Base-by-base conservation (phyloP, 1,284 basidiomycete species). In the Peniophora sp. region DNA sequence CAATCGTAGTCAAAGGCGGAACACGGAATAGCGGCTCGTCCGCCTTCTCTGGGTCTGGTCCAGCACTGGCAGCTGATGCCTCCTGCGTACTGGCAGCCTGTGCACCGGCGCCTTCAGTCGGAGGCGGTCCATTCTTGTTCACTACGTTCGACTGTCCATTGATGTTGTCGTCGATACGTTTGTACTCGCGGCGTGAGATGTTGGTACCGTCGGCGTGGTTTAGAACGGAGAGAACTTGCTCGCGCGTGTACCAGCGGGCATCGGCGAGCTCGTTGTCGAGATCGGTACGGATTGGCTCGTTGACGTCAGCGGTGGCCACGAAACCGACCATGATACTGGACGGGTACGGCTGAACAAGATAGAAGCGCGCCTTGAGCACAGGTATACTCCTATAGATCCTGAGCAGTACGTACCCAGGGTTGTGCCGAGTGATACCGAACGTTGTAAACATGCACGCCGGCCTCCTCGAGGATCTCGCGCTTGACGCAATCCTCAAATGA, bases 211-310 rank as follows among this genome's bases (percentile, higher is more conserved):
- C 66, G 3, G 69, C 65, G 57, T 83, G 75, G 20, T 71, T 65
- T 35, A 97, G 70, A 8, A 91, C 81, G 0, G 70, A 68, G 3
- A 83, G 67, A 22, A 93, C 74, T 59, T 93, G 83, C 25, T 78
- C 77, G 10, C 89, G 81, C 8, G 86, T 85, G 68, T 85, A 97
- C 85, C 90, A 99, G 51, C 79, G 78, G 0, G 92, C 94, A 61
- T 97, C 93, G 92, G 47, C 85, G n/a, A 99, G 79, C 71, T 99
- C 96, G 60, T 97, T 96, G 64, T 98, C 96, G 14, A 99, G 77
- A 67, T 98, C 95, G 11, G 80, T 74, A 11, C 92, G 80, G 57
- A 98, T 86, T 2, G 79, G 77, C 57, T 89, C 74, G 10, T 77
- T 73, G 2, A 85, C 74, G 64, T 91, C 88, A 2, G 83, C 86